phyloP scores from a whole-genome alignment of 2,329 filamentous ascomycete species.

The Diplocarpon rosae region DNA sequence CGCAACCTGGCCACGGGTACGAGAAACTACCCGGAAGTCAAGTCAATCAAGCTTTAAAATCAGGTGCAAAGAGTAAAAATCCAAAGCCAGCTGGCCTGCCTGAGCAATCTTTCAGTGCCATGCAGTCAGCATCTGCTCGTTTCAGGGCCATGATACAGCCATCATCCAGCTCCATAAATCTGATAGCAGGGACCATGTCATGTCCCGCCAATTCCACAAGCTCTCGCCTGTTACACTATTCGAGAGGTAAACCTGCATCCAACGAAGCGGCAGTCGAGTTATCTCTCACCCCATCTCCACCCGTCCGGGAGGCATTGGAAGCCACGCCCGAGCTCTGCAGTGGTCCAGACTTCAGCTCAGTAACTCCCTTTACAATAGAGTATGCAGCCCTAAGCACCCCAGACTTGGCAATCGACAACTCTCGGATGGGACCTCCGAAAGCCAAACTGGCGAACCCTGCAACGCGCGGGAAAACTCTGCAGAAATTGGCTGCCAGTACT shows the following conservation, averaged over 20 bases:
- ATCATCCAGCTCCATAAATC: constrained; percentile 1
- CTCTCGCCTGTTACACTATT: background rate
- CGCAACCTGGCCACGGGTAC: too few species aligned
- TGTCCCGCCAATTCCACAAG: background rate
- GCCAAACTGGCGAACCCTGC: constrained; percentile 20
- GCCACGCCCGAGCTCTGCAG: background rate
- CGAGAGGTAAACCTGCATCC: constrained; percentile 1
- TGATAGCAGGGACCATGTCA: background rate
- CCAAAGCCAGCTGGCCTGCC: background rate
- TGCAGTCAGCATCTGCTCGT: constrained; percentile 9
- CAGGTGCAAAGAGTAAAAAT: too few species aligned
- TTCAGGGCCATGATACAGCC: constrained; percentile 12
- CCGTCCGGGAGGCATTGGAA: background rate
- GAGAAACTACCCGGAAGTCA: too few species aligned
- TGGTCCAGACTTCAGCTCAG: background rate
- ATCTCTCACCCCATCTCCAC: constrained; percentile 2
- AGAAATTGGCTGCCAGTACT: constrained; percentile 16
- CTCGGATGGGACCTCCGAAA: constrained; percentile 3
- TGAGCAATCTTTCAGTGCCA: background rate
- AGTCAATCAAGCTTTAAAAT: too few species aligned
- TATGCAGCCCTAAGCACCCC: background rate
- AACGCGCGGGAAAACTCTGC: constrained; percentile 21
- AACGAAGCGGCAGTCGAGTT: constrained; percentile 5
- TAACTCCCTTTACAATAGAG: background rate
- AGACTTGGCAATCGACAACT: background rate